Percentiles rank a stretch among this genome's conserved stretches.
Evolutionary conservation across 2,329 filamentous ascomycete species (phyloP).

Genomic region (Aureobasidium subglaciale): DNA sequence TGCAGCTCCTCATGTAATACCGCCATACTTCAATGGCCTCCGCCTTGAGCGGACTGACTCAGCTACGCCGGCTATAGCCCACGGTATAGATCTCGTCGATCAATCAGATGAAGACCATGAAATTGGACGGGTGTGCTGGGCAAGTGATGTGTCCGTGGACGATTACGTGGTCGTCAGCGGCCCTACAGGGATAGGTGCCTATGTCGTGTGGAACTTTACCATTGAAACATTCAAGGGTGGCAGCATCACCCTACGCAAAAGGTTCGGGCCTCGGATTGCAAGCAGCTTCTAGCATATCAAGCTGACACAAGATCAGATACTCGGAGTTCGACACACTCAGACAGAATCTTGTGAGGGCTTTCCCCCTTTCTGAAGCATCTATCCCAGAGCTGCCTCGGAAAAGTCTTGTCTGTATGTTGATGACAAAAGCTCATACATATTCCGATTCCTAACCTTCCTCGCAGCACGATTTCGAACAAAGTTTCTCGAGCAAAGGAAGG

Average conservation of each 20-base stretch:
- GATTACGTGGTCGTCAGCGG: slow-evolving; percentile 57
- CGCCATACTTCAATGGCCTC: slow-evolving; percentile 41
- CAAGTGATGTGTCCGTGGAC: slow-evolving; percentile 53
- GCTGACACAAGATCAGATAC: slow-evolving; percentile 48
- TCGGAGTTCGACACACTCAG: slow-evolving; percentile 89
- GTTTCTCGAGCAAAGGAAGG: slow-evolving; percentile 78
- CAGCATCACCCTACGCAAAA: slow-evolving; percentile 38
- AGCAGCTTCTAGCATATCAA: neutral
- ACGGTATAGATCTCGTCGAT: slow-evolving; percentile 55
- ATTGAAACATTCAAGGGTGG: slow-evolving; percentile 72
- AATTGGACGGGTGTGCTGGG: slow-evolving; percentile 54
- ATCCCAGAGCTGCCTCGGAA: slow-evolving; percentile 88
- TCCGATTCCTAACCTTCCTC: neutral
- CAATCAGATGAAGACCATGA: slow-evolving; percentile 54
- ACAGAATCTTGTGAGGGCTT: slow-evolving; percentile 64
- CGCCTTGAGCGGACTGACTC: slow-evolving; percentile 33
- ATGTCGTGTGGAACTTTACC: slow-evolving; percentile 88
- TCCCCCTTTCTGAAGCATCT: slow-evolving; percentile 76
- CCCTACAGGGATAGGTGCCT: slow-evolving; percentile 64
- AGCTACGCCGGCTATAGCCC: slow-evolving; percentile 19
- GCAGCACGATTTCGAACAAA: slow-evolving; percentile 63
- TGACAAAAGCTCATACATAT: neutral
- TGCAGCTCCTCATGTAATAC: slow-evolving; percentile 19
- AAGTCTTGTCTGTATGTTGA: slow-evolving; percentile 67
- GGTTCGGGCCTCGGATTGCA: slow-evolving; percentile 34